Conservation (phyloP, 1,284 basidiomycete genomes). For the Exsudoporus floridanus region DNA sequence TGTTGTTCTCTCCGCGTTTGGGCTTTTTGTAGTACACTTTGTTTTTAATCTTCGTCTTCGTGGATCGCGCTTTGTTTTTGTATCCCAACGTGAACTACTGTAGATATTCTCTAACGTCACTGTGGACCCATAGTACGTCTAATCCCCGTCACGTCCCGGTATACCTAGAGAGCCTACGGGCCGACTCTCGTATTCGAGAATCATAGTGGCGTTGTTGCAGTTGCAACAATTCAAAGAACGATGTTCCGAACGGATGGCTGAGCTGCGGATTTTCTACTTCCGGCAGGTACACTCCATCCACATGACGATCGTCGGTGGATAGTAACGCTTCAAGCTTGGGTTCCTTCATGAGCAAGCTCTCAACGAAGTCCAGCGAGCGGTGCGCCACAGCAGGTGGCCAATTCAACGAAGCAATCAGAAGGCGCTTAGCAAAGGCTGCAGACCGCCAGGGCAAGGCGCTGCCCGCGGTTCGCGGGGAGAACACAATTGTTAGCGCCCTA, state of each 20-base stretch:
- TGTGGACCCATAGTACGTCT: constrained; percentile 31
- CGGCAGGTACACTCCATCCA: constrained; percentile 78
- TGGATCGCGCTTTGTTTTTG: constrained; percentile 18
- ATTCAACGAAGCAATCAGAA: constrained; percentile 76
- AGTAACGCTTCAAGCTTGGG: constrained; percentile 81
- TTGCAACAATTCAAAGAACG: constrained; percentile 67
- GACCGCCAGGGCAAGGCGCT: constrained; percentile 72
- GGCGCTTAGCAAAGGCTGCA: constrained; percentile 90
- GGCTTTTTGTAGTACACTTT: constrained; percentile 14
- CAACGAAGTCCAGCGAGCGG: constrained; percentile 73
- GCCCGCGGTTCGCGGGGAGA: constrained; percentile 63
- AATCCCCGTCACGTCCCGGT: constrained; percentile 33
- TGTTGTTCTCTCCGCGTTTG: constrained; percentile 14
- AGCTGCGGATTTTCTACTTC: constrained; percentile 87
- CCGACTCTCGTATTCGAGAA: constrained; percentile 55
- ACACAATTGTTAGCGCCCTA: constrained; percentile 77
- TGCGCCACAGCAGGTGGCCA: constrained; percentile 71
- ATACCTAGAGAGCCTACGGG: constrained; percentile 49
- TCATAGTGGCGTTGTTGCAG: constrained; percentile 63
- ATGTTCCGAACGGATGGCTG: constrained; percentile 68
- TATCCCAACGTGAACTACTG: constrained; percentile 33
- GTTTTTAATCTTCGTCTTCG: constrained; percentile 23
- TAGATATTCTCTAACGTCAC: constrained; percentile 36
- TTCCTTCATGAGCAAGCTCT: constrained; percentile 71
- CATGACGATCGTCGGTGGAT: constrained; percentile 81